Evolutionary conservation across 2,329 filamentous ascomycete species (phyloP).

Genomic region (Trichoderma sp.): DNA sequence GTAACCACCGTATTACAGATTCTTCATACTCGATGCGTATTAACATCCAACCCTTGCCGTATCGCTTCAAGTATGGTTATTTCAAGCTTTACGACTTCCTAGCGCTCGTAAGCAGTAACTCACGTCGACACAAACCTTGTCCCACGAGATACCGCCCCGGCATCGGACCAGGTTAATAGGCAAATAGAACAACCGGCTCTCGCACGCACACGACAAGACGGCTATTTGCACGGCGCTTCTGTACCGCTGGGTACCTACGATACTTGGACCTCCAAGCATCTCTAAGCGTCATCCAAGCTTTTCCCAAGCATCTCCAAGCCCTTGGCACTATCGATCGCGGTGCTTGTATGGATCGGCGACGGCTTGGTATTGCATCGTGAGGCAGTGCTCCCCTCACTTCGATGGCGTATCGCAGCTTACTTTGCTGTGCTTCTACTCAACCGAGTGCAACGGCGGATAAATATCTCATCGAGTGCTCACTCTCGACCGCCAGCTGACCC

Average conservation of each 20-base stretch:
- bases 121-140: not conserved
- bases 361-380: not conserved
- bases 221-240: not conserved
- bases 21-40: not conserved
- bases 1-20: not conserved
- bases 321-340: not conserved
- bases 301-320: not conserved
- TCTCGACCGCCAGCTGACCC: not conserved
- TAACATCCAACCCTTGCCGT: not conserved
- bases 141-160: not conserved
- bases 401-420: not conserved
- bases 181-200: not conserved
- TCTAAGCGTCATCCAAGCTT: not conserved
- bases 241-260: not conserved
- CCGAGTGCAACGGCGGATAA: not conserved
- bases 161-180: conserved; percentile 15
- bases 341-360: not conserved
- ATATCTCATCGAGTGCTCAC: not conserved
- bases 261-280: not conserved
- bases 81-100: not conserved
- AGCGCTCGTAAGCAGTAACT: not conserved
- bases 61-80: not conserved
- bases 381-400: not conserved
- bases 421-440: not conserved
- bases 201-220: not conserved